These are phyloP conservation scores for Exophiala lecanii-corni DNA, from an alignment of 2,329 filamentous ascomycete species.

Conservation along the genomic window DNA sequence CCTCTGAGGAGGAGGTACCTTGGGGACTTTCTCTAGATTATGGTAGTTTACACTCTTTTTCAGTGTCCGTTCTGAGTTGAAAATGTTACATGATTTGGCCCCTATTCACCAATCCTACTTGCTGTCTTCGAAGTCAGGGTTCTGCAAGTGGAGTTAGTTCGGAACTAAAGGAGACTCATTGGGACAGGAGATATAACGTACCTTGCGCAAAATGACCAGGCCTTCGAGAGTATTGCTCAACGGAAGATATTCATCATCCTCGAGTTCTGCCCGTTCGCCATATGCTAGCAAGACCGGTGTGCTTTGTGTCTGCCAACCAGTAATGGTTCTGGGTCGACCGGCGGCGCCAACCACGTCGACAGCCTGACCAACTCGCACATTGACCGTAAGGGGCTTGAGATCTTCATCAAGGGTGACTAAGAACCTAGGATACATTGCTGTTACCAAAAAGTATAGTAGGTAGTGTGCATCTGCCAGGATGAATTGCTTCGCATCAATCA, in stretches of 20 bases:
- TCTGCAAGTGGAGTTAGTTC: slow-evolving; percentile 36
- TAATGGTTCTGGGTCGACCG: slow-evolving; percentile 96
- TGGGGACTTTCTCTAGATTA: too few species aligned
- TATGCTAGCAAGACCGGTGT: slow-evolving; percentile 95
- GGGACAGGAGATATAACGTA: slow-evolving; percentile 50
- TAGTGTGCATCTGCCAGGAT: slow-evolving; percentile 73
- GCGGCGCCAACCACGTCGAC: slow-evolving; percentile 98
- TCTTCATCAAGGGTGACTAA: slow-evolving; percentile 93
- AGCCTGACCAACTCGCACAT: slow-evolving; percentile 94
- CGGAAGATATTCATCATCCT: slow-evolving; percentile 95
- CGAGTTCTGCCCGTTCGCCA: slow-evolving; percentile 90
- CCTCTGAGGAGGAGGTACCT: too few species aligned
- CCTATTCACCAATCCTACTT: too few species aligned
- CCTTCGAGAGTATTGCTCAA: slow-evolving; percentile 89
- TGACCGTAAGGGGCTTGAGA: slow-evolving; percentile 87
- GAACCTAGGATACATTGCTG: slow-evolving; percentile 95
- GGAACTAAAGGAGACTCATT: too few species aligned
- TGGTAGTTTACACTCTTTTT: too few species aligned
- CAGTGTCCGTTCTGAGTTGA: too few species aligned
- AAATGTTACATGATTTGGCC: too few species aligned
- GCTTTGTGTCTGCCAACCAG: slow-evolving; percentile 98
- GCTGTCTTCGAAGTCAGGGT: slow-evolving; percentile 42
- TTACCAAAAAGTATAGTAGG: slow-evolving; percentile 93
- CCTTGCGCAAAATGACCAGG: slow-evolving; percentile 94
- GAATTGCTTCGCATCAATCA: slow-evolving; percentile 93